A percentile compares a stretch with the other conserved stretches of the same genome.
Evolutionary conservation across 176 grass and related monocot species (phyloP).

Genomic region (Avena eriantha): DNA sequence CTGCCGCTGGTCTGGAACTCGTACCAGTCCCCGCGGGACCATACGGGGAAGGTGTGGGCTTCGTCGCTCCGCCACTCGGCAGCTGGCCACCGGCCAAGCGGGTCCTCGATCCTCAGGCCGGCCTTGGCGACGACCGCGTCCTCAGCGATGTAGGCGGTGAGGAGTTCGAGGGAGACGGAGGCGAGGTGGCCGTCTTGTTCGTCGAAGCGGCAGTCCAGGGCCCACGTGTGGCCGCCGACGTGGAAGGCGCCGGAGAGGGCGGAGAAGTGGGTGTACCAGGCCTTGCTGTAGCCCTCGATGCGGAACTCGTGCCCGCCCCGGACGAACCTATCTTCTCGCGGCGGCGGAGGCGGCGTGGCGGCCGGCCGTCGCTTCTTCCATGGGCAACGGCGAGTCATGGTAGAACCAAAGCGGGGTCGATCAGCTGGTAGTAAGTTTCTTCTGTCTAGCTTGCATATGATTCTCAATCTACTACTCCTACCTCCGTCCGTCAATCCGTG

Average conservation of each 20-base stretch:
- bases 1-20: neutral
- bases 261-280: neutral
- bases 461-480: too few relatives aligned
- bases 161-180: neutral
- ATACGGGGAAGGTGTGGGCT: neutral
- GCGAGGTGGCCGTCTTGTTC: neutral
- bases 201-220: neutral
- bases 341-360: too few relatives aligned
- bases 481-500: too few relatives aligned
- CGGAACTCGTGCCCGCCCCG: too few relatives aligned
- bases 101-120: neutral
- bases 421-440: too few relatives aligned
- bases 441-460: too few relatives aligned
- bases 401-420: too few relatives aligned
- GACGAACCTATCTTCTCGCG: too few relatives aligned
- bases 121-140: neutral
- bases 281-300: too few relatives aligned
- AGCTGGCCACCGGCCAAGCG: neutral
- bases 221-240: neutral
- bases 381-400: too few relatives aligned
- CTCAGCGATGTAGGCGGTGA: neutral
- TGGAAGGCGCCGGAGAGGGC: neutral
- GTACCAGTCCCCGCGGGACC: neutral
- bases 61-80: neutral
- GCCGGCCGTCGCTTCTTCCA: too few relatives aligned